Evolutionary conservation across 495 filamentous ascomycete genomes (phyloP).

Genomic region (Podospora fimiseda): DNA sequence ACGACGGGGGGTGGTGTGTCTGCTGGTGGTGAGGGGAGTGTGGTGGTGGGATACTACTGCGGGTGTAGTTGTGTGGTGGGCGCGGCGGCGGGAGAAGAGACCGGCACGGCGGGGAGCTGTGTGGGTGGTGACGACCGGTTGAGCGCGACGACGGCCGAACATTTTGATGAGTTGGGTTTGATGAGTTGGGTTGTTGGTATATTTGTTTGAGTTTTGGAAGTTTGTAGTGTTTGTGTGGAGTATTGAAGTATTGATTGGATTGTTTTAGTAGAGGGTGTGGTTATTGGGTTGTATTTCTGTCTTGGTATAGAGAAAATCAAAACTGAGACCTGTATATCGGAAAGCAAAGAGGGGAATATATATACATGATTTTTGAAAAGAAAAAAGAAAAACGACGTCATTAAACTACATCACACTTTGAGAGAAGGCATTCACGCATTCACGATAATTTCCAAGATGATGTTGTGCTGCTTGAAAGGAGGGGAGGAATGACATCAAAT

Average conservation of each 20-base stretch:
- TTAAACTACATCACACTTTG: too few species aligned
- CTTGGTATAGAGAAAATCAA: background rate
- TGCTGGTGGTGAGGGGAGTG: constrained; percentile 3
- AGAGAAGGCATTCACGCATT: too few species aligned
- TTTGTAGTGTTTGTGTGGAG: background rate
- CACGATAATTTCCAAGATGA: too few species aligned
- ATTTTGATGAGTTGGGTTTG: constrained; percentile 3
- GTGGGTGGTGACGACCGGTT: background rate
- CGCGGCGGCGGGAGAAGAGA: constrained; percentile 8
- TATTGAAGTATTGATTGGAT: background rate
- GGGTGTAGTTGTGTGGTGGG: background rate
- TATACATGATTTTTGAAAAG: too few species aligned
- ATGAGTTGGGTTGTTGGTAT: background rate
- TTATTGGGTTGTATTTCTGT: too few species aligned
- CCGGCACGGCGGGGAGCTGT: constrained; percentile 5
- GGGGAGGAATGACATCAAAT: background rate
- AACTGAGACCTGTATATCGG: too few species aligned
- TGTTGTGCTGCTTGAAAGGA: too few species aligned
- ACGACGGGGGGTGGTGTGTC: constrained; percentile 7
- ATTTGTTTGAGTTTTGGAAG: background rate
- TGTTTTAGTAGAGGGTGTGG: background rate
- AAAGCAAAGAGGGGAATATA: too few species aligned
- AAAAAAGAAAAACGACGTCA: too few species aligned
- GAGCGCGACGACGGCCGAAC: constrained; percentile 6
- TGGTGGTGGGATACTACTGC: background rate